Base-by-base conservation (phyloP, 148 eudicot genomes). In the Camellia japonica region DNA sequence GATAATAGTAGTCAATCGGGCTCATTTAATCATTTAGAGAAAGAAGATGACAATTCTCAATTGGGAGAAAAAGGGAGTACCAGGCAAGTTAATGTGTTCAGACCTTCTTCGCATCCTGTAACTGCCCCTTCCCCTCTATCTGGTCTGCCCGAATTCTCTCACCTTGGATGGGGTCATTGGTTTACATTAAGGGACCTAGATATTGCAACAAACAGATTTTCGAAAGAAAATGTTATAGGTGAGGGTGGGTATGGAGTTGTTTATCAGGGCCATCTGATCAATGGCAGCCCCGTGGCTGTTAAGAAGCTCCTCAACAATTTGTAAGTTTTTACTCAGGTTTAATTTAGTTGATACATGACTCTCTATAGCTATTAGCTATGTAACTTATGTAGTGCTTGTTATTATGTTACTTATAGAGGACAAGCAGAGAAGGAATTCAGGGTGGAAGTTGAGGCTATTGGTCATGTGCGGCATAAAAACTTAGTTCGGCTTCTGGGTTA, bases 391-490 rank as follows among this genome's bases (percentile, higher is more conserved):
- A 15, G 43, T 70, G 4, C 47, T 15, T 70, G 75, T 15, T 75
- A 3, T 12, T 70, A 14, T 73, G 63, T 60, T 71, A 43, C 44
- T 44, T 80, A 59, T 69, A 94, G 98, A 67, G 97, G 98, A 63
- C 97, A 94, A 78, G 97, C 97, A 60, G 95, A 94, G 84, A 94
- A 90, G 84, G 98, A 94, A 78, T 94, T 94, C 80, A 84, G 85
- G 72, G 97, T 94, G 59, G 98, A 94, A 88, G 98, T 91, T 68
- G 97, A 94, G 83, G 98, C 98, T 19, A 94, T 94, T 77, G 98
- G 98, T 68, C 97, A 94, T 83, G 98, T 92, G 60, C 89, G 98
- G 49, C 97, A 94, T 75, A 94, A 94, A 79, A 94, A 94, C 74
- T 87, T 92, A 63, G 98, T 94, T 77, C 81, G 98, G 54, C 93